A percentile compares a stretch with the other conserved stretches of the same genome.
These are phyloP conservation scores for Fennellomyces sp. DNA, from an alignment of 371 early-diverging fungal genomes.

Conservation along the genomic window DNA sequence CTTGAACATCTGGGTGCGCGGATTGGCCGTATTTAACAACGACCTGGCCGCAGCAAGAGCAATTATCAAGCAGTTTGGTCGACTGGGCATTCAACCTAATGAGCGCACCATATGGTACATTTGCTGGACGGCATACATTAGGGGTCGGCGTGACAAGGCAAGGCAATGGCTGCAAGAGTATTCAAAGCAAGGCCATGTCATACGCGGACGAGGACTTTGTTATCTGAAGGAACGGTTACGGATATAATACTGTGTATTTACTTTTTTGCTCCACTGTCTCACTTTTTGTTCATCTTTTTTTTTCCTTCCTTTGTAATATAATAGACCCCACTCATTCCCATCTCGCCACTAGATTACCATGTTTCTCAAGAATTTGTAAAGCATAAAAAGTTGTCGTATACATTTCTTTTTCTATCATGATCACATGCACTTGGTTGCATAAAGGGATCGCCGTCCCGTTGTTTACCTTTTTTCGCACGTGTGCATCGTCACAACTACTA, in stretches of 20 bases:
- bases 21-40: constrained; percentile 31
- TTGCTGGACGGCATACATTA: constrained; percentile 17
- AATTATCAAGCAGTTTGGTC: constrained; percentile 22
- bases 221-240: background rate
- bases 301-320: background rate
- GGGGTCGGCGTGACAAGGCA: constrained; percentile 15
- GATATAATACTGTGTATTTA: constrained; percentile 1
- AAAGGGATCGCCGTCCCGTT: no score
- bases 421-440: no score
- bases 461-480: no score
- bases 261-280: no score
- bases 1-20: constrained; percentile 46
- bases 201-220: background rate
- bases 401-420: no score
- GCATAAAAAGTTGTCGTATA: no score
- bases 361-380: no score
- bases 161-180: constrained; percentile 27
- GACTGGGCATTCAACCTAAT: constrained; percentile 1
- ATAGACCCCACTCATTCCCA: constrained; percentile 4
- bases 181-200: constrained; percentile 13
- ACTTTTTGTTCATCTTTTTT: background rate
- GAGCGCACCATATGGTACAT: constrained; percentile 45
- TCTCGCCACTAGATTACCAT: constrained; percentile 2
- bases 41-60: constrained; percentile 34
- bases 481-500: no score